Percentiles rank a stretch among this genome's conserved stretches.
phyloP scores from a whole-genome alignment of 2,329 filamentous ascomycete species.

The Stachybotrys elegans region DNA sequence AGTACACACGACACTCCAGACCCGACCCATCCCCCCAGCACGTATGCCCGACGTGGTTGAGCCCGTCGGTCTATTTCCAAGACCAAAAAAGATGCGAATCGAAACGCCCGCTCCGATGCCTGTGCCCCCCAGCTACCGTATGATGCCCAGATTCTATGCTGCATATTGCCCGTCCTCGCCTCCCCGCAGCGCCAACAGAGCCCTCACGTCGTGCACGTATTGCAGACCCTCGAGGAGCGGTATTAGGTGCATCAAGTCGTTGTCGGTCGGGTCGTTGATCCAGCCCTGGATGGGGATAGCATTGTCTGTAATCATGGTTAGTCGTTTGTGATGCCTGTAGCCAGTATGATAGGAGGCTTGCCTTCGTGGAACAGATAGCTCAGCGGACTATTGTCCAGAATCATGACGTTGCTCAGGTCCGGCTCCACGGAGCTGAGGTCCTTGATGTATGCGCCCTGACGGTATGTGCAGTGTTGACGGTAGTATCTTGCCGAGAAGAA shows the following conservation, averaged over 20 bases:
- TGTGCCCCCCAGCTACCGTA: constrained; percentile 2
- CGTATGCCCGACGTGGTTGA: constrained; percentile 7
- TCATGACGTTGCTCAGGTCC: constrained; percentile 96
- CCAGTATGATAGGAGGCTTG: no score
- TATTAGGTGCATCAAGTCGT: constrained; percentile 86
- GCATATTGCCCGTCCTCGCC: constrained; percentile 70
- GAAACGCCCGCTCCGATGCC: constrained; percentile 7
- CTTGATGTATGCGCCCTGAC: constrained; percentile 97
- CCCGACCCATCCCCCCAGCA: background rate
- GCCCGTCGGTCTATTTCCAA: constrained; percentile 5
- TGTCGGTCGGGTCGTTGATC: constrained; percentile 98
- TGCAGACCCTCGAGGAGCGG: constrained; percentile 91
- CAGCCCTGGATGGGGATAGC: constrained; percentile 98
- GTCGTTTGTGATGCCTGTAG: no score
- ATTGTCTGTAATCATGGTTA: constrained; percentile 62
- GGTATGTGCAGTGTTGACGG: constrained; percentile 91
- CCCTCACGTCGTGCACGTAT: constrained; percentile 93
- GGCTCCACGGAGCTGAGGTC: constrained; percentile 94
- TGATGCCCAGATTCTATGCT: constrained; percentile 25
- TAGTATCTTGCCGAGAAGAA: constrained; percentile 94
- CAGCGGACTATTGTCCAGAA: constrained; percentile 95
- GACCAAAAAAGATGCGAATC: background rate
- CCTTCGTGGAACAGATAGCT: constrained; percentile 99
- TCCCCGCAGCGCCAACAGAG: constrained; percentile 79
- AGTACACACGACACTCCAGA: background rate